These are phyloP conservation scores for Acanthamoeba sp. DNA, from an alignment of 208 protist species.

Conservation along the genomic window DNA sequence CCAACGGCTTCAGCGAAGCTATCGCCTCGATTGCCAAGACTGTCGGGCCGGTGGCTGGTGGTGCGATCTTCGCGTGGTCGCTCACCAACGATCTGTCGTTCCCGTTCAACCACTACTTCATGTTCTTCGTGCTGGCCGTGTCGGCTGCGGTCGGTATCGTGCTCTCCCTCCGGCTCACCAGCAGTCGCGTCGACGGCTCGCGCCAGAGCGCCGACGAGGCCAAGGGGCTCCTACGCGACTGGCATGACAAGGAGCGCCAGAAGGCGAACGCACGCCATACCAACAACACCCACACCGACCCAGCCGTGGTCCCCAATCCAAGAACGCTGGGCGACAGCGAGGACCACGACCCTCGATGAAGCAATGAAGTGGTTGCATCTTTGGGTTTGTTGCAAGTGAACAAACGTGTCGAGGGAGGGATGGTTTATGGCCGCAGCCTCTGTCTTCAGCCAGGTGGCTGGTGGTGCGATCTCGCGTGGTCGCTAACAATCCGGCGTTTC, in stretches of 20 bases:
- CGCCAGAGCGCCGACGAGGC: slow-evolving; percentile 12
- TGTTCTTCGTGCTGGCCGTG: slow-evolving; percentile 41
- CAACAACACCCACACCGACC: neutral
- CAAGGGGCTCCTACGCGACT: neutral
- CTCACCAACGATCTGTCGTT: slow-evolving; percentile 43
- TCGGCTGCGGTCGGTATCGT: neutral
- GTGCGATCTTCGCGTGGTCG: slow-evolving; percentile 51
- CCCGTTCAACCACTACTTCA: slow-evolving; percentile 66
- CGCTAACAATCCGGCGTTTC: too few relatives aligned
- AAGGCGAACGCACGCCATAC: neutral
- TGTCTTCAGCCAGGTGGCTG: too few relatives aligned
- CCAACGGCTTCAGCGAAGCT: slow-evolving; percentile 45
- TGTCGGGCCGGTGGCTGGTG: neutral
- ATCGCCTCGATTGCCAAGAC: slow-evolving; percentile 44
- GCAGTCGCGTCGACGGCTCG: neutral
- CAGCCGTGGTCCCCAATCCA: neutral
- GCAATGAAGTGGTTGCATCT: too few relatives aligned
- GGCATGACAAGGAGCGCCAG: slow-evolving; percentile 1
- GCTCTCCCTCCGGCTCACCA: slow-evolving; percentile 10
- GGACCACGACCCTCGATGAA: neutral
- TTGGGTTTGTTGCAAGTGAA: too few relatives aligned
- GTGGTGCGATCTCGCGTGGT: too few relatives aligned
- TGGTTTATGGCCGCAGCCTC: too few relatives aligned
- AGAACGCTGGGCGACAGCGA: neutral
- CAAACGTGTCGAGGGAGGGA: too few relatives aligned